These are phyloP conservation scores for Arabis alpina DNA, from an alignment of 345 rosid genomes.

Conservation along the genomic window DNA sequence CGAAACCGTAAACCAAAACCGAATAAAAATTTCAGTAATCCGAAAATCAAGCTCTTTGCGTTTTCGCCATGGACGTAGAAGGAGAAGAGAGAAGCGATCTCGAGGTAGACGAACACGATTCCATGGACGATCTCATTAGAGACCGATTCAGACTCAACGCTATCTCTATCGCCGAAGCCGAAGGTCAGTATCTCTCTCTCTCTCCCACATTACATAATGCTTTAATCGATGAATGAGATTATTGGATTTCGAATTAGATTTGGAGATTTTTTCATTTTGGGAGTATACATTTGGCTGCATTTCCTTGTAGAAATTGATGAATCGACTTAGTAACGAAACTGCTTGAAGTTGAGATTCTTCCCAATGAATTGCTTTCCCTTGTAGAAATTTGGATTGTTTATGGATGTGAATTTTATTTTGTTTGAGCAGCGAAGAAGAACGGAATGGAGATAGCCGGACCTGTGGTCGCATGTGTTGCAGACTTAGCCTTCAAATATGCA, in stretches of 20 bases:
- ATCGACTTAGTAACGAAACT: neutral
- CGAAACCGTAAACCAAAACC: too few relatives aligned
- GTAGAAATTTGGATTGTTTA: too few relatives aligned
- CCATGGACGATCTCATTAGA: conserved; percentile 57
- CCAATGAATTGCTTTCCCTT: neutral
- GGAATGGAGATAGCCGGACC: conserved; percentile 70
- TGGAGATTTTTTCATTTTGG: neutral
- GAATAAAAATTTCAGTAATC: too few relatives aligned
- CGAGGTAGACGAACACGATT: conserved; percentile 53
- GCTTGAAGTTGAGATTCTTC: neutral
- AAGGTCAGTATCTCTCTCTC: conserved; percentile 53
- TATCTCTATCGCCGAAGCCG: conserved; percentile 74
- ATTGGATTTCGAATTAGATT: neutral
- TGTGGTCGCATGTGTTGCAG: conserved; percentile 69
- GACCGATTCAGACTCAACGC: conserved; percentile 85
- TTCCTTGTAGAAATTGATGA: conserved; percentile 7
- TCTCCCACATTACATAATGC: neutral
- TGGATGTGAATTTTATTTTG: conserved; percentile 11
- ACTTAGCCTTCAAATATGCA: conserved; percentile 75
- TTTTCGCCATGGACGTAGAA: conserved; percentile 51
- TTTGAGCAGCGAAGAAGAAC: conserved; percentile 60
- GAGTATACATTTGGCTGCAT: neutral
- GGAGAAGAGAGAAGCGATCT: conserved; percentile 51
- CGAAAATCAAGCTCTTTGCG: neutral
- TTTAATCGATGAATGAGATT: neutral